phyloP scores from a whole-genome alignment of 2,329 filamentous ascomycete genomes.

The Fusarium goolgardi region DNA sequence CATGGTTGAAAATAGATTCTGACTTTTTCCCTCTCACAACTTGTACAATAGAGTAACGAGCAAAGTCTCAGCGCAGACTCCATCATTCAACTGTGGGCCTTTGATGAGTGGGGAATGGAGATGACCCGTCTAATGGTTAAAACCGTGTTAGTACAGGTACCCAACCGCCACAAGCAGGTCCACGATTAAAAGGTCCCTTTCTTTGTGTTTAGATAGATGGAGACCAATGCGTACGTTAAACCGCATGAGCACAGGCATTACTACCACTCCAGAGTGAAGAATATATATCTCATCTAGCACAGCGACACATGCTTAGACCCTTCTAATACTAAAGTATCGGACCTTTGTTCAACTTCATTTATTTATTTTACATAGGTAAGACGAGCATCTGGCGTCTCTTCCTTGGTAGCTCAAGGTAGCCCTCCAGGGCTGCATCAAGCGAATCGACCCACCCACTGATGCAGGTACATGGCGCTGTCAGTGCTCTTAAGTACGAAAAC shows the following conservation, averaged over 20 bases:
- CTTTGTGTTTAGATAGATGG: not conserved
- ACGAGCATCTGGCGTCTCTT: constrained; percentile 3
- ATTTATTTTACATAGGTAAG: not conserved
- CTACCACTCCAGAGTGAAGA: not conserved
- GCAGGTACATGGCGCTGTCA: constrained; percentile 38
- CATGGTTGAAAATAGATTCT: not conserved
- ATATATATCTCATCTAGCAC: not conserved
- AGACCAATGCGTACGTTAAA: not conserved
- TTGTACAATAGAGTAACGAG: not conserved
- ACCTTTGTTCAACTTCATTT: not conserved
- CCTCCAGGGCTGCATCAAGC: constrained; percentile 8
- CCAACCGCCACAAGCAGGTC: not conserved
- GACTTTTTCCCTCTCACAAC: not conserved
- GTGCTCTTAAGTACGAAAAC: not conserved
- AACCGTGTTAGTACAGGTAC: not conserved
- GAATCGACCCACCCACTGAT: constrained; percentile 38
- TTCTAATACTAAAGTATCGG: not conserved
- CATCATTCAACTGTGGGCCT: not conserved
- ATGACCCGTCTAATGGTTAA: not conserved
- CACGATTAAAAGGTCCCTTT: not conserved
- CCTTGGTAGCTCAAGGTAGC: constrained; percentile 8
- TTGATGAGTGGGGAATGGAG: not conserved
- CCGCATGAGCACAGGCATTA: not conserved
- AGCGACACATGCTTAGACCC: not conserved
- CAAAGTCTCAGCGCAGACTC: not conserved